These are phyloP conservation scores for Corchorus olitorius DNA, from an alignment of 345 rosid genomes.

Conservation along the genomic window DNA sequence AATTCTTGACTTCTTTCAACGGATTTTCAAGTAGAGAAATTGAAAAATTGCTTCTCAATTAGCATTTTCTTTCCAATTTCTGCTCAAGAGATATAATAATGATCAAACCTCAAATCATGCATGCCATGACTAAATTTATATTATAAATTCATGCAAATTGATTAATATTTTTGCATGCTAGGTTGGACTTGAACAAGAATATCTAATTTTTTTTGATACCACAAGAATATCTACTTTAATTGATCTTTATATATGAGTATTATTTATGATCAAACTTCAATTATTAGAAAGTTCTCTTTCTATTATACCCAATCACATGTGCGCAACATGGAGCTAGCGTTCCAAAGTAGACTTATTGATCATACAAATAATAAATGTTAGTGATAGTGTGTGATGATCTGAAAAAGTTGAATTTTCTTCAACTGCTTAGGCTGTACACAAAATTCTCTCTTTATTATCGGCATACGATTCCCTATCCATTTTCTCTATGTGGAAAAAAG, in stretches of 20 bases:
- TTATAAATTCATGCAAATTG: background rate
- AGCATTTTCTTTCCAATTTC: too few relatives aligned
- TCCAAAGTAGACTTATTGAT: constrained; percentile 2
- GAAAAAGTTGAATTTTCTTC: background rate
- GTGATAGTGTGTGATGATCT: background rate
- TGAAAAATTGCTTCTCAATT: background rate
- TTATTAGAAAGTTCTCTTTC: background rate
- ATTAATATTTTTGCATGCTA: constrained; percentile 4
- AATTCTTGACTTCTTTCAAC: background rate
- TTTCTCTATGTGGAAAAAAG: too few relatives aligned
- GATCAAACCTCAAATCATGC: background rate
- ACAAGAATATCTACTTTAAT: too few relatives aligned
- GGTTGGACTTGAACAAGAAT: background rate
- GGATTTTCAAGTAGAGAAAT: background rate
- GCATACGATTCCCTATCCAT: too few relatives aligned
- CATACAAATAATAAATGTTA: background rate
- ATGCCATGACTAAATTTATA: background rate
- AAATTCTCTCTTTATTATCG: background rate
- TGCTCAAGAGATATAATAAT: background rate
- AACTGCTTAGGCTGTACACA: background rate
- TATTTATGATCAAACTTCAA: background rate
- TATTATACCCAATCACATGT: constrained; percentile 15
- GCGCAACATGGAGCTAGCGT: constrained; percentile 8
- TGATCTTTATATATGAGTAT: background rate
- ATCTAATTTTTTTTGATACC: too few relatives aligned